Percentiles rank a stretch among this genome's conserved stretches.
phyloP scores from a whole-genome alignment of 352 stramenopile genomes.

The Phytophthora kernoviae region DNA sequence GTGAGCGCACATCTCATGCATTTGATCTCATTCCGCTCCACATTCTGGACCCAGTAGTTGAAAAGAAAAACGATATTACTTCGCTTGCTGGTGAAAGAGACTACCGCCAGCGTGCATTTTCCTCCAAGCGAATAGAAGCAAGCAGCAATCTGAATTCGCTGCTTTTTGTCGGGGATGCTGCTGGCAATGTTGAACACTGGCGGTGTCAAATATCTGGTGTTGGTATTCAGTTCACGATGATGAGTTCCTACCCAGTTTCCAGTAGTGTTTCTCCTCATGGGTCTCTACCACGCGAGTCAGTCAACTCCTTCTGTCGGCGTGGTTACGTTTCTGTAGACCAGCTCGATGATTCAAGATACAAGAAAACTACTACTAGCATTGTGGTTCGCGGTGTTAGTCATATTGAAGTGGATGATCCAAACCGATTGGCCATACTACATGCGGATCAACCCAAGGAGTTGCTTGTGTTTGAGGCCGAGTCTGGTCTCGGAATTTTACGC shows the following conservation, averaged over 20 bases:
- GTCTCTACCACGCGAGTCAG: slow-evolving; percentile 3
- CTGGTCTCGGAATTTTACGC: slow-evolving; percentile 76
- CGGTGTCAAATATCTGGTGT: slow-evolving; percentile 58
- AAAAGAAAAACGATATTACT: slow-evolving; percentile 66
- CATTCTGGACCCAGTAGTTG: slow-evolving; percentile 52
- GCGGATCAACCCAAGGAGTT: slow-evolving; percentile 49
- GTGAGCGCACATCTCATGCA: slow-evolving; percentile 28
- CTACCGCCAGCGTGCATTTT: slow-evolving; percentile 83
- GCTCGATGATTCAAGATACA: slow-evolving; percentile 13
- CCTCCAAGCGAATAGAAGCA: slow-evolving; percentile 38
- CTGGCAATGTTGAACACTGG: slow-evolving; percentile 75
- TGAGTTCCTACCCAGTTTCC: slow-evolving; percentile 50
- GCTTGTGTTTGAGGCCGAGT: slow-evolving; percentile 82
- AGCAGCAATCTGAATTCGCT: slow-evolving; percentile 67
- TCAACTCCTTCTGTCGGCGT: slow-evolving; percentile 39
- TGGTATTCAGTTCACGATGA: slow-evolving; percentile 74
- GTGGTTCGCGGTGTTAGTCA: slow-evolving; percentile 46
- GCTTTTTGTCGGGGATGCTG: slow-evolving; percentile 71
- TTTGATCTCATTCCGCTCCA: slow-evolving; percentile 59
- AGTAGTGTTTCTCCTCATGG: slow-evolving; percentile 5
- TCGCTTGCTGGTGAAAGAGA: slow-evolving; percentile 79
- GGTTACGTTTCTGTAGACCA: slow-evolving; percentile 32
- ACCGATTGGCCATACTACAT: slow-evolving; percentile 76
- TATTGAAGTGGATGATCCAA: slow-evolving; percentile 87
- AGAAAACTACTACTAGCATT: slow-evolving; percentile 2